Conservation (phyloP, 2,329 filamentous ascomycete genomes). For the Harringtonia lauricola region DNA sequence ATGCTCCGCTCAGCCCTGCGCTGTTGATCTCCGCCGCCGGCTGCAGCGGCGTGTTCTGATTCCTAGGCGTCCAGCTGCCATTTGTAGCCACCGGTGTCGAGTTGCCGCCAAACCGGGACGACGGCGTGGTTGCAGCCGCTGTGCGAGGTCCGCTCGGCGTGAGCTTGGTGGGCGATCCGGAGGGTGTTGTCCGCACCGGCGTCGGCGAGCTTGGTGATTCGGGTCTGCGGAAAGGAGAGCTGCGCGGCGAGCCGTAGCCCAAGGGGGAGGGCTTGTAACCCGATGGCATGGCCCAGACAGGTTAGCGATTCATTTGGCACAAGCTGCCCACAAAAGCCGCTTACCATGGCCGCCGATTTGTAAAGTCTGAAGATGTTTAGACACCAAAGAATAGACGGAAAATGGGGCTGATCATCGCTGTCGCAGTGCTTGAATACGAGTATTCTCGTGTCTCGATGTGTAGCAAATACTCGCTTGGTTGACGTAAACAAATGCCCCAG, state of each 20-base stretch:
- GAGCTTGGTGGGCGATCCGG: slow-evolving; percentile 45
- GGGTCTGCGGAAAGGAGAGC: slow-evolving; percentile 51
- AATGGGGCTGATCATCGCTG: too few relatives aligned
- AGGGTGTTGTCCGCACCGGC: slow-evolving; percentile 52
- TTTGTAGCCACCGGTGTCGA: slow-evolving; percentile 27
- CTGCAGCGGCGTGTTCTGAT: slow-evolving; percentile 18
- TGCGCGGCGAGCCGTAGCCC: slow-evolving; percentile 59
- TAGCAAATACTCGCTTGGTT: not conserved
- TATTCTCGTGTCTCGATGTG: not conserved
- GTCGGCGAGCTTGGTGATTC: slow-evolving; percentile 57
- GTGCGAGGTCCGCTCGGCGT: slow-evolving; percentile 23
- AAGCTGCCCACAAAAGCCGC: too few relatives aligned
- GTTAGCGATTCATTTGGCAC: not conserved
- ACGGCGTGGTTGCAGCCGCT: not conserved
- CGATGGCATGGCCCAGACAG: slow-evolving; percentile 36
- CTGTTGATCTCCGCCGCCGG: slow-evolving; percentile 21
- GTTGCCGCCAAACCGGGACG: slow-evolving; percentile 27
- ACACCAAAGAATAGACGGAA: too few relatives aligned
- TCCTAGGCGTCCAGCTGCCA: slow-evolving; percentile 27
- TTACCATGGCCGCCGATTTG: too few relatives aligned
- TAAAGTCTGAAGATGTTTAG: too few relatives aligned
- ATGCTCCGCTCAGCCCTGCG: too few relatives aligned
- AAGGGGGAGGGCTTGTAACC: slow-evolving; percentile 62
- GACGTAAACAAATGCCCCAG: slow-evolving; percentile 10
- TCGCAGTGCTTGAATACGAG: not conserved